Evolutionary conservation across 2,329 filamentous ascomycete genomes (phyloP).

Genomic region (Arthrinium phaeospermum): DNA sequence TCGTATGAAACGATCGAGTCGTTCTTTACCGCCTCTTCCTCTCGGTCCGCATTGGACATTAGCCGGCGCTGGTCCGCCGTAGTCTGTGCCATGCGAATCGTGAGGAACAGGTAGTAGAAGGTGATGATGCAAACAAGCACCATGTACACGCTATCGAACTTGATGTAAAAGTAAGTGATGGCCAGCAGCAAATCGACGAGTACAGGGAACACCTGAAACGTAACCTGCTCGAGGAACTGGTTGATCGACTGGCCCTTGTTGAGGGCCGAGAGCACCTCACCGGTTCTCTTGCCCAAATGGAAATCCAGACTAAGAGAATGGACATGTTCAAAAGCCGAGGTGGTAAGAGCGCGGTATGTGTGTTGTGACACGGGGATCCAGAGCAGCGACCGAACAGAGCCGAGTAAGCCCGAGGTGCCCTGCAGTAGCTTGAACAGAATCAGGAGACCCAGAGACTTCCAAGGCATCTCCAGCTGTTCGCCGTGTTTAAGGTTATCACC

Average conservation of each 20-base stretch:
- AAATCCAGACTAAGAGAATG: constrained; percentile 95
- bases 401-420: constrained; percentile 85
- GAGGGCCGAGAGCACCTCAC: constrained; percentile 91
- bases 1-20: constrained; percentile 99
- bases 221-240: constrained; percentile 93
- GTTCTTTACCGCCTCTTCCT: constrained; percentile 97
- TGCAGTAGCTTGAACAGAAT: constrained; percentile 82
- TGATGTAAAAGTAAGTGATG: constrained; percentile 77
- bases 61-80: constrained; percentile 87
- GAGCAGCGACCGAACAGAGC: constrained; percentile 79
- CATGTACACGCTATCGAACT: constrained; percentile 88
- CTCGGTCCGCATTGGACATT: constrained; percentile 93
- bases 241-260: constrained; percentile 98
- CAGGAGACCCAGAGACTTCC: constrained; percentile 76
- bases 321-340: constrained; percentile 96
- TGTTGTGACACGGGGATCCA: constrained; percentile 99
- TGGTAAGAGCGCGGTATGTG: constrained; percentile 91
- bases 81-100: constrained; percentile 93
- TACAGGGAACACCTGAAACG: constrained; percentile 95
- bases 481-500: constrained; percentile 58
- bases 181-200: constrained; percentile 87
- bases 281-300: constrained; percentile 94
- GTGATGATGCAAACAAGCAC: constrained; percentile 89
- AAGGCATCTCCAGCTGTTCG: constrained; percentile 62
- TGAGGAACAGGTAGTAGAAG: constrained; percentile 96